Evolutionary conservation across 352 stramenopile species (phyloP).

Genomic region (Blastocystis hominis): DNA sequence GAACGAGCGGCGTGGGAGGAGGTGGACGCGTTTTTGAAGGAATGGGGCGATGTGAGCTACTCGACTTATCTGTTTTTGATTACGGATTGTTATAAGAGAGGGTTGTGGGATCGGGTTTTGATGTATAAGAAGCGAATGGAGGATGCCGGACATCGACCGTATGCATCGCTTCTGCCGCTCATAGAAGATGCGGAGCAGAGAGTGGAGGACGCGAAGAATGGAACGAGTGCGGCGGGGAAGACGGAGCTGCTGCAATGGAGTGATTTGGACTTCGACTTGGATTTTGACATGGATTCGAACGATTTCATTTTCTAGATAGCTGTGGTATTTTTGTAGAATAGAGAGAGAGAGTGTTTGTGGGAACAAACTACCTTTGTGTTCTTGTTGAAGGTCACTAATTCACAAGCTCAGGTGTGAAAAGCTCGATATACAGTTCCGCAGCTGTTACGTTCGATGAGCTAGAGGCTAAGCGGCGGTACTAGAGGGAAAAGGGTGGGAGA

Average conservation of each 20-base stretch:
- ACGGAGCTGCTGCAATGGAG: conserved; percentile 29
- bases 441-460: neutral
- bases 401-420: conserved; percentile 33
- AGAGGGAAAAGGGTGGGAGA: neutral
- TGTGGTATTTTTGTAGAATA: too few relatives aligned
- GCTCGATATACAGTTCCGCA: conserved; percentile 42
- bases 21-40: conserved; percentile 43
- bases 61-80: conserved; percentile 50
- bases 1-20: conserved; percentile 39
- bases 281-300: conserved; percentile 43
- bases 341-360: neutral
- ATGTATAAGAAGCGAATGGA: conserved; percentile 36
- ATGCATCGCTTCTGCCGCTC: conserved; percentile 13
- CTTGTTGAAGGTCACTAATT: neutral
- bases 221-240: neutral
- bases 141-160: neutral
- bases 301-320: conserved; percentile 25
- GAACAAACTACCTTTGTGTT: neutral
- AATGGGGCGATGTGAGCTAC: conserved; percentile 49
- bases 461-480: conserved; percentile 1
- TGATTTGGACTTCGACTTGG: conserved; percentile 44
- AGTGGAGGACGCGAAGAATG: neutral
- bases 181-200: conserved; percentile 44
- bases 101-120: conserved; percentile 31
- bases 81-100: conserved; percentile 52